Conservation (phyloP, 148 eudicot species). For the Amaranthus hypochondriacus region DNA sequence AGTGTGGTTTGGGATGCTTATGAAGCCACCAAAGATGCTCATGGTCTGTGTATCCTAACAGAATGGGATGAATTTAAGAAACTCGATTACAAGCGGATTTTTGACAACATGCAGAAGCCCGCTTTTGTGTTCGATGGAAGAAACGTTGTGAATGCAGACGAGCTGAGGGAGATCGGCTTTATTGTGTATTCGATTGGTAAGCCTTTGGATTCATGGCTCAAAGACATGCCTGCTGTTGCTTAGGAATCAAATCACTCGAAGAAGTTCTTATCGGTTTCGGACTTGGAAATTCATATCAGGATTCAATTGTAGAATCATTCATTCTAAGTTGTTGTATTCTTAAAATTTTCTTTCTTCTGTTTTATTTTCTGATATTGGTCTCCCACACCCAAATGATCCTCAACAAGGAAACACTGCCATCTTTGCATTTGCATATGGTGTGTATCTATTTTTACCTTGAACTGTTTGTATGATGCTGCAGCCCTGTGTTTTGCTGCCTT, state of each 20-base stretch:
- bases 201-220: conserved; percentile 78
- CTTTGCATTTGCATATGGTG: too few relatives aligned
- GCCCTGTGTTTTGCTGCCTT: neutral
- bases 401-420: too few relatives aligned
- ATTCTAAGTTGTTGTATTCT: neutral
- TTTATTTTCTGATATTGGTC: neutral
- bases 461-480: neutral
- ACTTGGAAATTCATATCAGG: conserved; percentile 5
- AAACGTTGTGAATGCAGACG: conserved; percentile 44
- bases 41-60: conserved; percentile 60
- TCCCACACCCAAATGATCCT: too few relatives aligned
- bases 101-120: conserved; percentile 75
- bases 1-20: conserved; percentile 69
- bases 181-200: conserved; percentile 78
- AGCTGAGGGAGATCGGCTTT: conserved; percentile 63
- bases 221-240: conserved; percentile 66
- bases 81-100: conserved; percentile 59
- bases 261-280: neutral
- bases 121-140: conserved; percentile 82
- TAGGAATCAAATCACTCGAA: conserved; percentile 2
- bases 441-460: neutral
- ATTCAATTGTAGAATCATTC: conserved; percentile 3
- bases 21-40: conserved; percentile 67
- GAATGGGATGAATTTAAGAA: conserved; percentile 82
- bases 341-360: neutral